Evolutionary conservation across 192 early-diverging fungal genomes (phyloP).

Genomic region (Coemansia sp.): DNA sequence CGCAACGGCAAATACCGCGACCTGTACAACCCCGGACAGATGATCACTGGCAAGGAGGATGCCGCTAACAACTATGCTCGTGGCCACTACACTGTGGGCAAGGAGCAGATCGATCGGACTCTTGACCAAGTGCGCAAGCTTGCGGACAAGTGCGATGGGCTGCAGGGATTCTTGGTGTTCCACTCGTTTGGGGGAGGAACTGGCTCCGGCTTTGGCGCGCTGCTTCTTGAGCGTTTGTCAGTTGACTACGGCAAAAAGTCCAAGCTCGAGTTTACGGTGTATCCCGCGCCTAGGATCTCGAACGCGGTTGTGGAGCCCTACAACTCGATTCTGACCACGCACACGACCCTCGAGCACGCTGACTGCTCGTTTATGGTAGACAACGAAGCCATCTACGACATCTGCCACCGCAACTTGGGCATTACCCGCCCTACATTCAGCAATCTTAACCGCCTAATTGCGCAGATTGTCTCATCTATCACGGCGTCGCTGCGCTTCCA

Average conservation of each 20-base stretch:
- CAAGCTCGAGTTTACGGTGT: constrained; percentile 99
- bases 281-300: constrained; percentile 96
- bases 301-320: constrained; percentile 98
- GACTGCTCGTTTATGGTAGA: constrained; percentile 99
- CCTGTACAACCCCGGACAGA: constrained; percentile 91
- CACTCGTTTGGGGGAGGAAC: constrained; percentile 99
- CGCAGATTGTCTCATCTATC: constrained; percentile 99
- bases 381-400: constrained; percentile 99
- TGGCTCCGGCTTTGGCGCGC: constrained; percentile 97
- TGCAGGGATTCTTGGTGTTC: constrained; percentile 99
- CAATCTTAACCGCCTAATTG: constrained; percentile 97
- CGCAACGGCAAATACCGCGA: constrained; percentile 97
- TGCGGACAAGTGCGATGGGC: constrained; percentile 96
- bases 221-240: constrained; percentile 96
- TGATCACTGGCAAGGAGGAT: constrained; percentile 99
- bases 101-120: constrained; percentile 96
- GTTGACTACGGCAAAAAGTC: constrained; percentile 99
- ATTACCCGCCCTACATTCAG: constrained; percentile 96
- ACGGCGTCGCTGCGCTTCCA: constrained; percentile 98
- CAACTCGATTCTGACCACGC: constrained; percentile 99
- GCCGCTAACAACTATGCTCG: constrained; percentile 99
- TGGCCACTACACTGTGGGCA: constrained; percentile 99
- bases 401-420: constrained; percentile 97
- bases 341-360: constrained; percentile 98
- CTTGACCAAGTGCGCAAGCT: constrained; percentile 97